Evolutionary conservation across 805 yeast genomes (phyloP), one percentile per base, ranked within the genome.

Genomic region (Metschnikowia noctiluminum): DNA sequence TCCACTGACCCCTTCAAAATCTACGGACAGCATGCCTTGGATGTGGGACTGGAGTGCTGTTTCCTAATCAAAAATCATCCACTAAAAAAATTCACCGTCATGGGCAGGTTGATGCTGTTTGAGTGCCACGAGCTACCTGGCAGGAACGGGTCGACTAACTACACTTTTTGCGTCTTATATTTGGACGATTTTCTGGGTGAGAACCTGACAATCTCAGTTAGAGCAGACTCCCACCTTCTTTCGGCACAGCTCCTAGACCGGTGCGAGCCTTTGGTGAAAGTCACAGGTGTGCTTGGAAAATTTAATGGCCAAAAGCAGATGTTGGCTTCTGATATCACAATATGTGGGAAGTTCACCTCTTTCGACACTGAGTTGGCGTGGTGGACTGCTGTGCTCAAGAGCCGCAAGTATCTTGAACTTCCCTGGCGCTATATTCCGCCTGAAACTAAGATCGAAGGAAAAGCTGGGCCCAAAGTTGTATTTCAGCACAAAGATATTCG

Each of bases 401-500:
- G 53, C 31, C 52, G 68, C 32, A 43, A 52, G 12, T 38, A 52
- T 5, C 55, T 70, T 3, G 14, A 28, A 7, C 39, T 14, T 2
- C 68, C 68, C 0, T 71, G 76, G 76, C 54, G 51, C 5, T 61
- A 53, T 40, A 42, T 36, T 14, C 47, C 52, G 30, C 42, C 31
- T 8, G 10, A 27, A 7, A 8, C 13, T 0, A 9, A 2, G 9
- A 8, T 11, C n/a, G 42, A 28, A 26, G 38, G 32, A 12, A 31
- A 39, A 27, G 36, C 21, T 42, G 57, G 62, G 50, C 66, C 38
- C 63, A 62, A 31, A 64, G 61, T 34, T 89, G 90, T 42, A 78
- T 90, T 36, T 87, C 96, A 6, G 88, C 96, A 68, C 96, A 90
- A 63, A 78, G 91, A 13, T 73, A 89, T 15, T 95, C 90, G 60